phyloP scores from a whole-genome alignment of 1,284 basidiomycete species.

The Sanguinoderma infundibulare region DNA sequence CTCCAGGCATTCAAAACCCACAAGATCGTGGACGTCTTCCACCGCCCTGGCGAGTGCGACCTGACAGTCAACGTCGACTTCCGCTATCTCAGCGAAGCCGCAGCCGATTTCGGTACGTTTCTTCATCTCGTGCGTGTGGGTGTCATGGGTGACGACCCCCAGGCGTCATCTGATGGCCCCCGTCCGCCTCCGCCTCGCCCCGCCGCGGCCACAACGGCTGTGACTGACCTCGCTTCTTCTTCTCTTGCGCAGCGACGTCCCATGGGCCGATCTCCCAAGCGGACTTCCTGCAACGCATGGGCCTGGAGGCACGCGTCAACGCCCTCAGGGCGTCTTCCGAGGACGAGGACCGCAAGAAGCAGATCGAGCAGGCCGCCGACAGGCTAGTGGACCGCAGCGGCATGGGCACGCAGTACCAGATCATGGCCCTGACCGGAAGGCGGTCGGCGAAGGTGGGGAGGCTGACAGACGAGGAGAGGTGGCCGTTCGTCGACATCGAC shows the following conservation, averaged over 20 bases:
- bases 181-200: not conserved
- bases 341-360: conserved; percentile 46
- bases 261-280: conserved; percentile 62
- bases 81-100: conserved; percentile 81
- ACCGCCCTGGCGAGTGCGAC: conserved; percentile 87
- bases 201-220: not conserved
- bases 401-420: conserved; percentile 71
- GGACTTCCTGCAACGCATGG: conserved; percentile 63
- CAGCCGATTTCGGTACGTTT: conserved; percentile 66
- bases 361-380: conserved; percentile 52
- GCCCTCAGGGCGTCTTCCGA: conserved; percentile 50
- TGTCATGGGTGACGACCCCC: not conserved
- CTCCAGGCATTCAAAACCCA: conserved; percentile 88
- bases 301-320: conserved; percentile 56
- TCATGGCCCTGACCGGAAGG: conserved; percentile 54
- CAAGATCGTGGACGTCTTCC: conserved; percentile 85
- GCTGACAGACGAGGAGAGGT: conserved; percentile 29
- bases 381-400: conserved; percentile 63
- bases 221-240: not conserved
- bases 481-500: conserved; percentile 37
- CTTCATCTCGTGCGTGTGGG: not conserved
- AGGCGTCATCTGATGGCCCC: conserved; percentile 11
- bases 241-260: conserved; percentile 39
- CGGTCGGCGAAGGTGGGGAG: conserved; percentile 14
- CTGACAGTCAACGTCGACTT: conserved; percentile 98